Evolutionary conservation across 768 basidiomycete genomes (phyloP).

Genomic region (Macrolepiota fuliginosa): DNA sequence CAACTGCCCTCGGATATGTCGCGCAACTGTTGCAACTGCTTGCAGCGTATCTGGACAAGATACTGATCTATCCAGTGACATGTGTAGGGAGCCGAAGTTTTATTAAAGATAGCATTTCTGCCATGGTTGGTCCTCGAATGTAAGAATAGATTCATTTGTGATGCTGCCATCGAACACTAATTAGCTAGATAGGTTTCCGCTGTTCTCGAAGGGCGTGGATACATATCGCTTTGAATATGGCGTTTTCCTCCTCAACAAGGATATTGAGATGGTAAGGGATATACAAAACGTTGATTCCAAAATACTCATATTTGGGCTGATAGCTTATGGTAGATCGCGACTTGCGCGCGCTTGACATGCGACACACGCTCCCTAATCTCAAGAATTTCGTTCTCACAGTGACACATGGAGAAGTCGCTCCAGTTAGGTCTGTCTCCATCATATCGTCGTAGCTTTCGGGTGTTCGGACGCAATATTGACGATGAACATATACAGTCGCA

Average conservation of each 20-base stretch:
- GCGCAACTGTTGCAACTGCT: slow-evolving; percentile 85
- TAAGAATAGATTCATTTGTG: slow-evolving; percentile 36
- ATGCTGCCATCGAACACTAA: slow-evolving; percentile 4
- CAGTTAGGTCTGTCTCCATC: slow-evolving; percentile 33
- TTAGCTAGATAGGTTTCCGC: slow-evolving; percentile 71
- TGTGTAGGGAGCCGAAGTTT: slow-evolving; percentile 88
- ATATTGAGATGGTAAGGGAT: slow-evolving; percentile 84
- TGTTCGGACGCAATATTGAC: not conserved
- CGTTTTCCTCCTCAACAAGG: slow-evolving; percentile 94
- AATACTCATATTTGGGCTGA: slow-evolving; percentile 13
- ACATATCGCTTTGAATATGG: slow-evolving; percentile 97
- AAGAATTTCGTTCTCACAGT: slow-evolving; percentile 90
- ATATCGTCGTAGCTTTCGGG: not conserved
- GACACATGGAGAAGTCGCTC: slow-evolving; percentile 62
- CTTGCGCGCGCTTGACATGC: slow-evolving; percentile 85
- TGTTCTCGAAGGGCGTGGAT: slow-evolving; percentile 94
- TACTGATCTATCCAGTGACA: slow-evolving; percentile 85
- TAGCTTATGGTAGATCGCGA: slow-evolving; percentile 93
- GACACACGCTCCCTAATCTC: slow-evolving; percentile 95
- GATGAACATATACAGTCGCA: slow-evolving; percentile 3
- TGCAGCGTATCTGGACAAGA: slow-evolving; percentile 72
- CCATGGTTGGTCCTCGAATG: slow-evolving; percentile 95
- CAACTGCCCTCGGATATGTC: slow-evolving; percentile 88
- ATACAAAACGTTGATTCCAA: not conserved
- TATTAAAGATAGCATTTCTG: slow-evolving; percentile 89